A percentile compares a stretch with the other conserved stretches of the same genome.
These are phyloP conservation scores for Quercus wislizeni DNA, from an alignment of 306 rosid genomes.

Conservation along the genomic window DNA sequence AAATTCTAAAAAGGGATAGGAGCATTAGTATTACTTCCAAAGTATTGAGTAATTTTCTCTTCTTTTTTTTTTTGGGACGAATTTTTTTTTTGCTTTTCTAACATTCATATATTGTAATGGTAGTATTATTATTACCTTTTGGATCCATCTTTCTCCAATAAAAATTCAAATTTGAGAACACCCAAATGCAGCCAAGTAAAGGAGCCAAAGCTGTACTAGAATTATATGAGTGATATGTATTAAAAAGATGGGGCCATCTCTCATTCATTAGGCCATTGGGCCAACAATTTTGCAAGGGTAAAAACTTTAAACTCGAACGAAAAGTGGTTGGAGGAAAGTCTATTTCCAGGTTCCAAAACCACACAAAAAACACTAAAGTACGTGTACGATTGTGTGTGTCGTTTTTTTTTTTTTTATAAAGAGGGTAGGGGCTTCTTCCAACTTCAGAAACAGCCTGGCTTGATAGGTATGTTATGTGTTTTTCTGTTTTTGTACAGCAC, in stretches of 20 bases:
- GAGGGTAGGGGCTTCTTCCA: background rate
- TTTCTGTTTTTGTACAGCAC: background rate
- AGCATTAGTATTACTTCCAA: too few species aligned
- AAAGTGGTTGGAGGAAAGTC: conserved; percentile 3
- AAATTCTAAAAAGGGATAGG: too few species aligned
- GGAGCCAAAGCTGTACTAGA: too few species aligned
- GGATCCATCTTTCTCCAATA: too few species aligned
- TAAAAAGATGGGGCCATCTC: background rate
- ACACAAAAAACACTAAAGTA: background rate
- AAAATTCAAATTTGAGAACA: background rate
- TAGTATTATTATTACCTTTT: too few species aligned
- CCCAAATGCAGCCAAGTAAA: background rate
- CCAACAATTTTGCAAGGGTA: background rate
- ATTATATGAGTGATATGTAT: too few species aligned
- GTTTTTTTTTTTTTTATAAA: background rate
- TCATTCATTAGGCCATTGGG: background rate
- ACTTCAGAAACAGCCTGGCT: background rate
- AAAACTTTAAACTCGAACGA: too few species aligned
- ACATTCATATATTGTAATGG: too few species aligned
- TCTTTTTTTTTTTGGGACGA: rapidly evolving
- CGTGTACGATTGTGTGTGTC: background rate
- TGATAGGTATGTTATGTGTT: background rate
- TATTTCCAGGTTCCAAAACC: background rate
- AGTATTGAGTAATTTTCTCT: too few species aligned
- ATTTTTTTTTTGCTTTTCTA: too few species aligned